These are phyloP conservation scores for Coniochaeta sp. DNA, from an alignment of 2,329 filamentous ascomycete genomes.

Conservation along the genomic window DNA sequence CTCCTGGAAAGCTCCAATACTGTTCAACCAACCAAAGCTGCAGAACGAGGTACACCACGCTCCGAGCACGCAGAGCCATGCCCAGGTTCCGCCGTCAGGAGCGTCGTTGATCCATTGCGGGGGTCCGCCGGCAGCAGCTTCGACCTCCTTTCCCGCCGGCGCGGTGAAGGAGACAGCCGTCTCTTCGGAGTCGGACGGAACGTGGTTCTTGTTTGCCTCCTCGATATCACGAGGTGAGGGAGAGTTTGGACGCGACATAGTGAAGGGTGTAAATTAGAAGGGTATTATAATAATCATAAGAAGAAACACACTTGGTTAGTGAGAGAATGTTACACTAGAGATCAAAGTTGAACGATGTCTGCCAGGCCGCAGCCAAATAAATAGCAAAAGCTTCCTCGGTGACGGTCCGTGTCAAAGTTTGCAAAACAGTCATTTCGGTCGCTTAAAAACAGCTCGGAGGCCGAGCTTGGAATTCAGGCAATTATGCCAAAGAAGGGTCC, in stretches of 20 bases:
- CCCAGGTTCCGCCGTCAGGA: slow-evolving; percentile 19
- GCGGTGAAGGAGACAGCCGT: not conserved
- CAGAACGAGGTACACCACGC: slow-evolving; percentile 29
- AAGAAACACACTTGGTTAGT: not conserved
- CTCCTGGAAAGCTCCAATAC: slow-evolving; percentile 48
- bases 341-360: not conserved
- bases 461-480: not conserved
- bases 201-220: not conserved
- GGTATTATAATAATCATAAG: not conserved
- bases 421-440: not conserved
- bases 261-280: not conserved
- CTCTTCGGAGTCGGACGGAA: not conserved
- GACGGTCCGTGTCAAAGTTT: not conserved
- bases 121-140: not conserved
- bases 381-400: not conserved
- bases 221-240: not conserved
- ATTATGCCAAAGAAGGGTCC: not conserved
- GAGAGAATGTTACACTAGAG: not conserved
- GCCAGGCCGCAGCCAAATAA: not conserved
- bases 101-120: not conserved
- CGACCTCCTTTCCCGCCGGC: not conserved
- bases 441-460: not conserved
- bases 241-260: not conserved
- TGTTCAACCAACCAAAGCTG: slow-evolving; percentile 36
- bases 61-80: slow-evolving; percentile 28